Base-by-base conservation (phyloP, 1,139 yeast species). In the Suhomyces coccinellae region DNA sequence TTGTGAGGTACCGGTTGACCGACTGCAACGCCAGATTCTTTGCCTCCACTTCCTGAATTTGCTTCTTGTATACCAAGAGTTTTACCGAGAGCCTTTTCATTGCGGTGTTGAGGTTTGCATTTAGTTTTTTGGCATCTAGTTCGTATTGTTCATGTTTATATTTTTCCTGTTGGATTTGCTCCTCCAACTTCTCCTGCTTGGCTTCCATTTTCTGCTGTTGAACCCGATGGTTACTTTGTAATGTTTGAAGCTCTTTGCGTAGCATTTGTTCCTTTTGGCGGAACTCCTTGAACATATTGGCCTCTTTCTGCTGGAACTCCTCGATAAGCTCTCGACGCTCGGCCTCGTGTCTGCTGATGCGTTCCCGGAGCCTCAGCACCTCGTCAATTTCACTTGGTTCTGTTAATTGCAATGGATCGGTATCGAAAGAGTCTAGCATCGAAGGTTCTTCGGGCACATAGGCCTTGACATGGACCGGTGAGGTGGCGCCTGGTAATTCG, bases 221-320 rank as follows among this genome's bases (percentile, higher is more conserved):
- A 6, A 20, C 24, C 24, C 24, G 24, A 9, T 20, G 24, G 24
- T 20, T 20, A 20, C 24, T 20, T 20, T 20, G 24, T 6, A 4
- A 9, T 20, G 24, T 20, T 11, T 43, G 37, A 35, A 34, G 12
- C 33, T 45, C 42, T 22, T 30, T 32, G 20, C 38, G 35, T 16
- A 44, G 14, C 14, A 38, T 33, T 10, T 16, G 22, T 27, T 41
- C 48, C 26, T 38, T 40, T 11, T 41, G 38, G 27, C 38, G 40
- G 38, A 28, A 36, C 40, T 42, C 47, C 22, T 38, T 38, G 26
- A 48, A 40, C 45, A 47, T 39, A 10, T 33, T 43, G 12, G 47
- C 45, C 33, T 54, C 54, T 33, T 50, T 48, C 15, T 32, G 32
- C 38, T 54, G 57, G 36, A 51, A 52, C 37, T 54, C 57, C 32